These are phyloP conservation scores for Populus nigra DNA, from an alignment of 345 rosid genomes.

Conservation along the genomic window DNA sequence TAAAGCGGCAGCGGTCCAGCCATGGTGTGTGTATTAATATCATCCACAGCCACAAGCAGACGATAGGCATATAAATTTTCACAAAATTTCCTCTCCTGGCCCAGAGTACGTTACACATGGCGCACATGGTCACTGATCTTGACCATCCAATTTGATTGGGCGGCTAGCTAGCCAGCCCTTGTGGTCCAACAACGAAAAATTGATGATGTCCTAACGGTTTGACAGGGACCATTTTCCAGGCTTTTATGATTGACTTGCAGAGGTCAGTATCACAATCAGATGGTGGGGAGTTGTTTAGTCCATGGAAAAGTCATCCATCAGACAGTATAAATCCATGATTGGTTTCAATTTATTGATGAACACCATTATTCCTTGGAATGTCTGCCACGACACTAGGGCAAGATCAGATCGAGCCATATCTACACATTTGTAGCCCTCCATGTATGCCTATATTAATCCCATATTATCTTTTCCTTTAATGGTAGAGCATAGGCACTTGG, in stretches of 20 bases:
- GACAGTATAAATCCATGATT: constrained; percentile 7
- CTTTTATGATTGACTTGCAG: background rate
- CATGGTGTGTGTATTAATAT: background rate
- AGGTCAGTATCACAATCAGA: background rate
- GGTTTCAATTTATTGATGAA: background rate
- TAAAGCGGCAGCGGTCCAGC: too few relatives aligned
- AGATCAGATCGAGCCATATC: too few relatives aligned
- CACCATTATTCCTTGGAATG: constrained; percentile 13
- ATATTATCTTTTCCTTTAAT: too few relatives aligned
- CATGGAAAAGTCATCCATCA: background rate
- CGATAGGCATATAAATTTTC: background rate
- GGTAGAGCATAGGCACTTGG: too few relatives aligned
- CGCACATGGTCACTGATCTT: background rate
- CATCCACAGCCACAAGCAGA: background rate
- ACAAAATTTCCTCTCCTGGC: background rate
- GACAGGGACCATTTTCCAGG: background rate
- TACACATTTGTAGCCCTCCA: too few relatives aligned
- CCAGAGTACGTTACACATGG: background rate
- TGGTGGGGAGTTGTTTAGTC: constrained; percentile 15
- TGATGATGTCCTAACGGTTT: background rate
- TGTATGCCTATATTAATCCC: too few relatives aligned
- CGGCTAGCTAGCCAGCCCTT: background rate
- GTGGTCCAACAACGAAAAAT: constrained; percentile 31
- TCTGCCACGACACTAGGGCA: constrained; percentile 1
- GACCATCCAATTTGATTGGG: background rate